Conservation (phyloP, 129 eudicot genomes). For the Lonicera japonica region DNA sequence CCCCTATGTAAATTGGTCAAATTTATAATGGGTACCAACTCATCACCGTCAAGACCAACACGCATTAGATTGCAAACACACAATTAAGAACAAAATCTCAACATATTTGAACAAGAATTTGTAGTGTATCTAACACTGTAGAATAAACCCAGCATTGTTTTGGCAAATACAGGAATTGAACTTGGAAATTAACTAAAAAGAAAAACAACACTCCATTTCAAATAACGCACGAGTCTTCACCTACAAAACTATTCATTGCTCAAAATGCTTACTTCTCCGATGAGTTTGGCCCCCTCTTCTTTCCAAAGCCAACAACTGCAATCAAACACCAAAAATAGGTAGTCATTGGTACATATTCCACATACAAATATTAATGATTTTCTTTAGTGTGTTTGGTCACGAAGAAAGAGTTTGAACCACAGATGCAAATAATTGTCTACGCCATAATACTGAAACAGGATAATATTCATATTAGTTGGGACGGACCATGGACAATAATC, state of each 20-base stretch:
- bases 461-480: too few relatives aligned
- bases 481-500: too few relatives aligned
- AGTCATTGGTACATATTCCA: not conserved
- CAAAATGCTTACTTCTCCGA: constrained; percentile 55
- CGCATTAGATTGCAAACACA: not conserved
- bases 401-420: not conserved
- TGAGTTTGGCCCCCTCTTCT: constrained; percentile 91
- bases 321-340: not conserved
- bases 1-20: too few relatives aligned
- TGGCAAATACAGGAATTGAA: not conserved
- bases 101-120: not conserved
- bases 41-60: too few relatives aligned
- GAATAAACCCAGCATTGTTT: not conserved
- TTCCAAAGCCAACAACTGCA: constrained; percentile 87
- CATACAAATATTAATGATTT: too few relatives aligned
- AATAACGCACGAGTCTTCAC: not conserved
- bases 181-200: not conserved
- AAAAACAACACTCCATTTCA: not conserved
- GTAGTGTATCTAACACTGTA: not conserved
- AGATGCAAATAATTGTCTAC: not conserved
- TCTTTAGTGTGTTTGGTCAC: not conserved
- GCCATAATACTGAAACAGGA: too few relatives aligned
- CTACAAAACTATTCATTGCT: constrained; percentile 11
- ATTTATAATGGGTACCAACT: too few relatives aligned
- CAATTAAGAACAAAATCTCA: not conserved